These are phyloP conservation scores for Coccomyxa sp. DNA, from an alignment of 139 green algal species.

Conservation along the genomic window DNA sequence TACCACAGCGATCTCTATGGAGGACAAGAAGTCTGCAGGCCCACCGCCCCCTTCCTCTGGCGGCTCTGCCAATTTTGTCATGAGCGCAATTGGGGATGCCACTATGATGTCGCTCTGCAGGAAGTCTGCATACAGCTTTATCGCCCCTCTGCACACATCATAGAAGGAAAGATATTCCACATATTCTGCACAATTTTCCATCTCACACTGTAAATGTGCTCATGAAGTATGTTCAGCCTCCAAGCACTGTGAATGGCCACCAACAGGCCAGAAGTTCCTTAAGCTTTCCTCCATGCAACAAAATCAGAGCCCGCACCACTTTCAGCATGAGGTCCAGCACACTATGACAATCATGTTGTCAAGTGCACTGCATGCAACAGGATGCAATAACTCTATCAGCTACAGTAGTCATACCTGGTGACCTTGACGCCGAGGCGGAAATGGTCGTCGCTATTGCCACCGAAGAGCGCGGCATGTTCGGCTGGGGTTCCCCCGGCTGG, in stretches of 20 bases:
- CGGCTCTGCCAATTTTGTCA: conserved; percentile 63
- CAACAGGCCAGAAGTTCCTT: too few relatives aligned
- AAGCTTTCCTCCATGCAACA: too few relatives aligned
- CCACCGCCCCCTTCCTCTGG: conserved; percentile 1
- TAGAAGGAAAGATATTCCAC: too few relatives aligned
- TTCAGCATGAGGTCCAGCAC: too few relatives aligned
- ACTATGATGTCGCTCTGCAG: conserved; percentile 89
- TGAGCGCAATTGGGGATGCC: conserved; percentile 83
- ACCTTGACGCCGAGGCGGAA: conserved; percentile 94
- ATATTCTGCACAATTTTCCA: too few relatives aligned
- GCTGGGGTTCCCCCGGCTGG: conserved; percentile 52
- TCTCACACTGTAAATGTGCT: too few relatives aligned
- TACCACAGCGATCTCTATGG: conserved; percentile 85
- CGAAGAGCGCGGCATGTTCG: conserved; percentile 81
- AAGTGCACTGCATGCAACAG: too few relatives aligned
- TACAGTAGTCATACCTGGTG: conserved; percentile 38
- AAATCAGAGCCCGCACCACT: too few relatives aligned
- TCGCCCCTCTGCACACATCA: conserved; percentile 33
- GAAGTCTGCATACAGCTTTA: conserved; percentile 84
- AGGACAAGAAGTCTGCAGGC: conserved; percentile 83
- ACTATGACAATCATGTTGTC: too few relatives aligned
- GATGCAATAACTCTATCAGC: too few relatives aligned
- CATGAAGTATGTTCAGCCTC: too few relatives aligned
- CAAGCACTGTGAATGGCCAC: too few relatives aligned
- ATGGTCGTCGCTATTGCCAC: conserved; percentile 91